phyloP scores from a whole-genome alignment of 768 basidiomycete genomes.

The Phallus indusiatus region DNA sequence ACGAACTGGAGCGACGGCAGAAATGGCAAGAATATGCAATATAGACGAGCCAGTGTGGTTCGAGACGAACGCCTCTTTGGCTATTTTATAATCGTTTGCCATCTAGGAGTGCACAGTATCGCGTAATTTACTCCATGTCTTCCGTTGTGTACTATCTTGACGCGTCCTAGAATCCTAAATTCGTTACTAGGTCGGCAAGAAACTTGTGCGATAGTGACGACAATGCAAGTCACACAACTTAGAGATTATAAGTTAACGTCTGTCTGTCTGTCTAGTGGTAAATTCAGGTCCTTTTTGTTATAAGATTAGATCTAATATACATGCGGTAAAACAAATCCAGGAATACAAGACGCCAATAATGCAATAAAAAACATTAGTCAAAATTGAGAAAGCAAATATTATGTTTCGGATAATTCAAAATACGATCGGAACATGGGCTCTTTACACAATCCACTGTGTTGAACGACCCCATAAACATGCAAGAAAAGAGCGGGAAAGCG shows the following conservation, averaged over 20 bases:
- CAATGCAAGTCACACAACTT: too few relatives aligned
- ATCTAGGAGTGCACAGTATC: neutral
- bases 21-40: constrained; percentile 57
- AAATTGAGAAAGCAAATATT: neutral
- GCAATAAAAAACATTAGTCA: neutral
- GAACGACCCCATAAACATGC: constrained; percentile 83
- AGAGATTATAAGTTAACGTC: too few relatives aligned
- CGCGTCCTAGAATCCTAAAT: too few relatives aligned
- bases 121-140: too few relatives aligned
- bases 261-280: too few relatives aligned
- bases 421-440: constrained; percentile 91
- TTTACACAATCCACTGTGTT: constrained; percentile 54
- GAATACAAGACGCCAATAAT: neutral
- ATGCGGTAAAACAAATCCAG: neutral
- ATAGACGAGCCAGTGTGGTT: constrained; percentile 64
- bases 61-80: constrained; percentile 78
- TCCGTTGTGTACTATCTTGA: too few relatives aligned
- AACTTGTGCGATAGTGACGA: too few relatives aligned
- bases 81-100: constrained; percentile 47
- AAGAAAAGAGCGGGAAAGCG: constrained; percentile 89
- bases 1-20: constrained; percentile 55
- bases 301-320: neutral
- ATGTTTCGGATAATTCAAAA: constrained; percentile 56
- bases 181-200: too few relatives aligned
- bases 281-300: neutral